Conservation (phyloP, 306 rosid genomes). For the Dicorynia guianensis region DNA sequence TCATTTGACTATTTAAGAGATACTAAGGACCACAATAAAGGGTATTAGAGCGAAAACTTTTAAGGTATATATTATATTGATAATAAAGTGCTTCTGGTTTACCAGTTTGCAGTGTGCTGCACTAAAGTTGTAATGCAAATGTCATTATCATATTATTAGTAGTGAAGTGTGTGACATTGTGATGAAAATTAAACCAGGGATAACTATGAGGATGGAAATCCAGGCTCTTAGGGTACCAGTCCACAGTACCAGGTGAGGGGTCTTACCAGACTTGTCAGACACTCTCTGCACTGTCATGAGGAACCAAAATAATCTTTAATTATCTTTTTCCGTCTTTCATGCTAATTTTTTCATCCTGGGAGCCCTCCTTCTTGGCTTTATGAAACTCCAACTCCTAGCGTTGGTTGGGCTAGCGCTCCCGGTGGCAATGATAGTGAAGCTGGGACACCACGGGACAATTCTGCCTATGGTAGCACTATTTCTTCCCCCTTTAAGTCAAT, state of each 20-base stretch:
- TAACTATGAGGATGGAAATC: conserved; percentile 98
- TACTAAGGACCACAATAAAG: conserved; percentile 5
- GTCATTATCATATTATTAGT: conserved; percentile 13
- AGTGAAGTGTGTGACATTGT: conserved; percentile 9
- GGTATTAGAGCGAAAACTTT: background rate
- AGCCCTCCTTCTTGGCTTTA: conserved; percentile 91
- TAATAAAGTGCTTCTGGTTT: conserved; percentile 15
- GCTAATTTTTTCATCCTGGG: conserved; percentile 71
- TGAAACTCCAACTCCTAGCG: conserved; percentile 99
- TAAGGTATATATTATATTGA: background rate
- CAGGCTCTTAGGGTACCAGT: conserved; percentile 94
- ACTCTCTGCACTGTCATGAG: conserved; percentile 14
- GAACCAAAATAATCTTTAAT: conserved; percentile 2
- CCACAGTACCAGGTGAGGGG: conserved; percentile 90
- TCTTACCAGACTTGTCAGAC: conserved; percentile 30
- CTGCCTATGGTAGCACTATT: conserved; percentile 68
- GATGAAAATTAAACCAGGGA: conserved; percentile 66
- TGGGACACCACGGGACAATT: conserved; percentile 87
- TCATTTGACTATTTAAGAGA: conserved; percentile 8
- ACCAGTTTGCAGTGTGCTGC: background rate
- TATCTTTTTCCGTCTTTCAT: conserved; percentile 10
- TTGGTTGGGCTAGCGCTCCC: conserved; percentile 96
- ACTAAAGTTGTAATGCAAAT: background rate
- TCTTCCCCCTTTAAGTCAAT: conserved; percentile 11
- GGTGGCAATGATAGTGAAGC: conserved; percentile 94